Evolutionary conservation across 208 protist genomes (phyloP).

Genomic region (Crithidia brevicula): DNA sequence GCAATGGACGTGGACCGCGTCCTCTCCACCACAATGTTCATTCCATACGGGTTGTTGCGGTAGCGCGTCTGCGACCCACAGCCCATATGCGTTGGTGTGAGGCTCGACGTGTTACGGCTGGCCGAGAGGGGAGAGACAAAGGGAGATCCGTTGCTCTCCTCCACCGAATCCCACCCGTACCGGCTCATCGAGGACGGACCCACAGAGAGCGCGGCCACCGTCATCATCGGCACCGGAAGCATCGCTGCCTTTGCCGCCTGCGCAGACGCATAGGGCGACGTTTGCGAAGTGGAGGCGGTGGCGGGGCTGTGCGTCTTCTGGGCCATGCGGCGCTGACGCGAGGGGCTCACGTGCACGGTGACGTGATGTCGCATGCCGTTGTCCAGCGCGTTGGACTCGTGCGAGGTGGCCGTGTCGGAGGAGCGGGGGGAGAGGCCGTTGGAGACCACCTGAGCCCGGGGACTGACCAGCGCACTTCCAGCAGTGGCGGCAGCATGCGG

Average conservation of each 20-base stretch:
- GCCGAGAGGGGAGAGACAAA: neutral
- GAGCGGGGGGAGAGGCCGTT: neutral
- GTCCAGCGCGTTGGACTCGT: neutral
- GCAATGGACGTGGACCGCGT: neutral
- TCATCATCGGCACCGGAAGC: neutral
- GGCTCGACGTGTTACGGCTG: conserved; percentile 6
- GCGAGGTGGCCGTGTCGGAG: conserved; percentile 9
- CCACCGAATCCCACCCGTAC: neutral
- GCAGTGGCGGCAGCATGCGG: neutral
- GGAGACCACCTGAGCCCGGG: neutral
- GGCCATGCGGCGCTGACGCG: neutral
- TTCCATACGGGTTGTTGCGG: conserved; percentile 48
- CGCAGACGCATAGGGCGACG: neutral
- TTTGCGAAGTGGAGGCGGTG: neutral
- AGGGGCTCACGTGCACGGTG: neutral
- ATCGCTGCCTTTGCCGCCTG: neutral
- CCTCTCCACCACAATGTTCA: conserved; percentile 11
- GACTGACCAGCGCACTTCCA: neutral
- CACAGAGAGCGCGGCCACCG: neutral
- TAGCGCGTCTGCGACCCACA: conserved; percentile 23
- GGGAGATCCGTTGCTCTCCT: neutral
- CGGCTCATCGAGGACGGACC: neutral
- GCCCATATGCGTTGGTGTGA: conserved; percentile 2
- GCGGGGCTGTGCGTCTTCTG: neutral
- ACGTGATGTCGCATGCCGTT: neutral